Base-by-base conservation (phyloP, 2,329 filamentous ascomycete species). In the Botrytis tulipae region DNA sequence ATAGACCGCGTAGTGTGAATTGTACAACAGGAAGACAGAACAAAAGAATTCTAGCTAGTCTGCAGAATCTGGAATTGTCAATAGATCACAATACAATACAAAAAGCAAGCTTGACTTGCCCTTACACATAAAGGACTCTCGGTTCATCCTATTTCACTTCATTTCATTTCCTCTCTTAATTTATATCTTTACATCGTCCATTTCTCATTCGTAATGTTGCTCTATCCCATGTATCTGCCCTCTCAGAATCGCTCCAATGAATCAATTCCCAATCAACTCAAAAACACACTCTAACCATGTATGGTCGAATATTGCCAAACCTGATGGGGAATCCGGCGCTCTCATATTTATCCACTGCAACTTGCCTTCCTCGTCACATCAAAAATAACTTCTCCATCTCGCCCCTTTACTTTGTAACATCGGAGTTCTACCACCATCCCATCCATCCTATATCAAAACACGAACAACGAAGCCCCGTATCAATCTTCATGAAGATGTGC, bases 41-140 rank as follows among this genome's bases (percentile, higher is more conserved):
- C 35, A 32, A 32, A 32, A 69, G 7, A 37, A 25, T 57, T 22
- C 48, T 42, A 57, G 51, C 66, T 22, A 8, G 16, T 4, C 22
- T 8, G 59, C 51, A 69, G 66, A 32, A 42, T 32, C 51, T 32
- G n/a, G 66, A 69, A 57, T 42, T 29, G 40, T 35, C 29, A 10
- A 44, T 70, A 61, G 40, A 62, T 60, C 29, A 62, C 25, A 40
- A 62, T n/a, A 46, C 54, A 46, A 46, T 46, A 62, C 29, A 70
- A 46, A 29, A 68, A 42, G 22, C 25, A 29, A 68, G n/a, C 35
- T 29, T 68, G 35, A 32, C 9, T 69, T 68, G 46, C 46, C 25
- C 25, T 35, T 18, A 44, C 29, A 42, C 37, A 68, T 7, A 25
- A 29, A 57, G 8, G 29, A 25, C 25, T 29, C n/a, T 29, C 5